phyloP scores from a whole-genome alignment of 2,329 filamentous ascomycete species.

The Hypomyces perniciosus region DNA sequence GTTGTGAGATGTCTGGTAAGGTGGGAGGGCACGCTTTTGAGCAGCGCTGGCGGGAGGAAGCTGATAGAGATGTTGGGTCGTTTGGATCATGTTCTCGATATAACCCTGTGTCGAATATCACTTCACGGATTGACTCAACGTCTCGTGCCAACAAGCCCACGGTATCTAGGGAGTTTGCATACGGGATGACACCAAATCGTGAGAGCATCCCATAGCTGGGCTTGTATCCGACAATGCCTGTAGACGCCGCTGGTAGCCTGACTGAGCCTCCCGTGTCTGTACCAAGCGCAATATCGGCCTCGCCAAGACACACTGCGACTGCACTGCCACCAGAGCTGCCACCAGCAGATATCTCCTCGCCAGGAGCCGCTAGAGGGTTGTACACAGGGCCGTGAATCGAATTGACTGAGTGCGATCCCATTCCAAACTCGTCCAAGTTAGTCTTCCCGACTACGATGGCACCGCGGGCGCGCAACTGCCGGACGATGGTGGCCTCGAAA shows the following conservation, averaged over 20 bases:
- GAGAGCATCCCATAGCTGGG: slow-evolving; percentile 86
- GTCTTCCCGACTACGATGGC: slow-evolving; percentile 69
- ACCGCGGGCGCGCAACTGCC: slow-evolving; percentile 57
- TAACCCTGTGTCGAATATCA: slow-evolving; percentile 47
- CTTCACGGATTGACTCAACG: slow-evolving; percentile 43
- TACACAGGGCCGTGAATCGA: slow-evolving; percentile 62
- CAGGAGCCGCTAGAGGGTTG: slow-evolving; percentile 37
- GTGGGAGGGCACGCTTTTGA: slow-evolving; percentile 22
- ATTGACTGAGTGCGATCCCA: slow-evolving; percentile 78
- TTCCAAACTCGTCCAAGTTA: slow-evolving; percentile 93
- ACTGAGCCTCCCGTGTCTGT: slow-evolving; percentile 93
- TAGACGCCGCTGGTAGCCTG: slow-evolving; percentile 81
- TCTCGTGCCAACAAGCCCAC: slow-evolving; percentile 66
- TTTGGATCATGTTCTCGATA: slow-evolving; percentile 53
- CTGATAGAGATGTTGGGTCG: slow-evolving; percentile 69
- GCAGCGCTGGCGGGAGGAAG: slow-evolving; percentile 47
- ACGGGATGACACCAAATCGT: slow-evolving; percentile 79
- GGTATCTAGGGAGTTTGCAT: slow-evolving; percentile 89
- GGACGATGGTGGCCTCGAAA: slow-evolving; percentile 75
- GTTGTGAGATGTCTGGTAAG: slow-evolving; percentile 22
- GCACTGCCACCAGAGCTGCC: slow-evolving; percentile 94
- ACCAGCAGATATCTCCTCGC: slow-evolving; percentile 57
- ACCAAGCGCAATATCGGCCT: slow-evolving; percentile 63
- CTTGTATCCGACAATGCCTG: slow-evolving; percentile 78
- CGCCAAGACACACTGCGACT: slow-evolving; percentile 64